Evolutionary conservation across 2,329 filamentous ascomycete species (phyloP).

Genomic region (Tothia fuscella): DNA sequence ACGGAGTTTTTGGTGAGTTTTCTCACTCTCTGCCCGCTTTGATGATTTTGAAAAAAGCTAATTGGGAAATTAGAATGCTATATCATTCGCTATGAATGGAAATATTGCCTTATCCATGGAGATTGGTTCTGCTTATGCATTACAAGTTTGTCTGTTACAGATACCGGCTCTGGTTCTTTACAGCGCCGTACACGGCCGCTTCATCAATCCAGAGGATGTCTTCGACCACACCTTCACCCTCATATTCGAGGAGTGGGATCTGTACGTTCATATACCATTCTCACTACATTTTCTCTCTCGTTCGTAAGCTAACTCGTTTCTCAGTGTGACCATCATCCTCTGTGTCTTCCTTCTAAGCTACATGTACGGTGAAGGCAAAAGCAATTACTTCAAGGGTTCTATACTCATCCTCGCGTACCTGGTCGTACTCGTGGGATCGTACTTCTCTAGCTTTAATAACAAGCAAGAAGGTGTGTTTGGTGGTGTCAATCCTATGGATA

Average conservation of each 20-base stretch:
- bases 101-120: constrained; percentile 99
- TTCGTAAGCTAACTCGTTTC: constrained; percentile 13
- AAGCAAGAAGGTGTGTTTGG: background rate
- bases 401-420: constrained; percentile 88
- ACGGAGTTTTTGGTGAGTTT: constrained; percentile 96
- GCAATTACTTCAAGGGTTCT: constrained; percentile 98
- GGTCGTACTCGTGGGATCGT: constrained; percentile 86
- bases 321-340: constrained; percentile 42
- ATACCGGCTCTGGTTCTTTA: constrained; percentile 88
- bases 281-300: constrained; percentile 1
- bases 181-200: constrained; percentile 59
- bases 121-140: constrained; percentile 90
- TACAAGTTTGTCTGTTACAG: constrained; percentile 91
- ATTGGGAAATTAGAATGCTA: constrained; percentile 75
- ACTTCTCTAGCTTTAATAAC: constrained; percentile 53
- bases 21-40: constrained; percentile 39
- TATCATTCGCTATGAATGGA: constrained; percentile 98
- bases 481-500: constrained; percentile 35
- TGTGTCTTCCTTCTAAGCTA: constrained; percentile 96
- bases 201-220: constrained; percentile 42
- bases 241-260: constrained; percentile 14
- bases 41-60: constrained; percentile 7
- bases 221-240: constrained; percentile 55
- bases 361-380: constrained; percentile 97
- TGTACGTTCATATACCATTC: constrained; percentile 4